A percentile compares a stretch with the other conserved stretches of the same genome.
Conservation (phyloP, 106 monocot species). For the Acanthochlamys bracteata region DNA sequence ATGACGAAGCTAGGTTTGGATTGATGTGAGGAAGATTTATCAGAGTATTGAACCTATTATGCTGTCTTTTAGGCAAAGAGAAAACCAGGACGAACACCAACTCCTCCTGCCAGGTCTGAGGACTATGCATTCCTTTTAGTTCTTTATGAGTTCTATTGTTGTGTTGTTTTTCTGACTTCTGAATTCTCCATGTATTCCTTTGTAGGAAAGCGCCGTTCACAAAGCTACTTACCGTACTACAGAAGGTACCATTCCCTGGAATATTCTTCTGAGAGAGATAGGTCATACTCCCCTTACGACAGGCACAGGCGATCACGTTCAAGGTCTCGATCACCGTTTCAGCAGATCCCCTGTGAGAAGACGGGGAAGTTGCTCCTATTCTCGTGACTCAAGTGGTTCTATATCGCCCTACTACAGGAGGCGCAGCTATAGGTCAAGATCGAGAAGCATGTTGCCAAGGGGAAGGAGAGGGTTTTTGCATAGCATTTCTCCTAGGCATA, state of each 20-base stretch:
- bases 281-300: conserved; percentile 26
- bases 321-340: conserved; percentile 12
- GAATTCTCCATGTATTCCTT: background rate
- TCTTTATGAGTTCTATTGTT: no score
- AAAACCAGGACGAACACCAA: conserved; percentile 64
- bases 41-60: background rate
- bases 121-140: background rate
- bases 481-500: conserved; percentile 17
- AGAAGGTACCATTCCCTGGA: conserved; percentile 15
- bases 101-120: conserved; percentile 62
- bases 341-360: conserved; percentile 15
- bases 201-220: conserved; percentile 26
- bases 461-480: background rate
- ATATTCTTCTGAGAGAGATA: conserved; percentile 29
- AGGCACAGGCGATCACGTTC: conserved; percentile 1
- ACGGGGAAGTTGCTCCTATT: conserved; percentile 19
- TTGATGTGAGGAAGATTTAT: no score
- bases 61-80: conserved; percentile 42
- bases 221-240: conserved; percentile 30
- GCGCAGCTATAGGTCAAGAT: conserved; percentile 11
- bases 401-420: conserved; percentile 22
- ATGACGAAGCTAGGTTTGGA: no score
- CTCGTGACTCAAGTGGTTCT: conserved; percentile 32
- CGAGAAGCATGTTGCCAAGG: conserved; percentile 22
- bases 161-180: background rate